Conservation (phyloP, 768 basidiomycete species). For the Auricularia sp. region DNA sequence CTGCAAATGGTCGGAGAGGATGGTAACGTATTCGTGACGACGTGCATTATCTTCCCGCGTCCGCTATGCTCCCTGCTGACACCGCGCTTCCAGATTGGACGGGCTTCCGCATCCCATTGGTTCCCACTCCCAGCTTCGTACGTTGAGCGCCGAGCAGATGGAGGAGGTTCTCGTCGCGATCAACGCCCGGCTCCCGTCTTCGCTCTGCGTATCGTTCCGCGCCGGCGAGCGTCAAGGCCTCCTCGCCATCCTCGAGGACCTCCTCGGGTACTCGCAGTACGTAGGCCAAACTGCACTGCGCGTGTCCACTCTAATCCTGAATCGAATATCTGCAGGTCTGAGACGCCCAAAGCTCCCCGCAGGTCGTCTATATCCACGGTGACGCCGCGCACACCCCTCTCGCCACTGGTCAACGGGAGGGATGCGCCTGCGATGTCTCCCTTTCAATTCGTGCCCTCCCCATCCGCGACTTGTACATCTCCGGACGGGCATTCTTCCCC, state of each 20-base stretch:
- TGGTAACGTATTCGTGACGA: background rate
- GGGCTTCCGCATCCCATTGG: background rate
- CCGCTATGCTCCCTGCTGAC: background rate
- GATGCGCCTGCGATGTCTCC: too few species aligned
- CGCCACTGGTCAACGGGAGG: background rate
- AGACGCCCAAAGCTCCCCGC: background rate
- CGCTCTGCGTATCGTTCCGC: background rate
- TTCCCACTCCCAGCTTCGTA: background rate
- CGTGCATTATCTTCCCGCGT: background rate
- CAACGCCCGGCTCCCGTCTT: background rate
- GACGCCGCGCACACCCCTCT: background rate
- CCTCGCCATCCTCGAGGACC: background rate
- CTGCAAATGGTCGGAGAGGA: background rate
- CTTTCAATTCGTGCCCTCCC: too few species aligned
- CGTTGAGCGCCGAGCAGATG: background rate
- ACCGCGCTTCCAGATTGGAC: background rate
- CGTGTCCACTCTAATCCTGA: background rate
- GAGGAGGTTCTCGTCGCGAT: background rate
- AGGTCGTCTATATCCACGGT: background rate
- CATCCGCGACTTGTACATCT: background rate
- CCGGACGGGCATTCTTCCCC: background rate
- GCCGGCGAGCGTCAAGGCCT: background rate
- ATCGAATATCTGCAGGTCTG: background rate
- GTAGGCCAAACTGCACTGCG: background rate
- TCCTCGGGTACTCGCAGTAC: background rate